Evolutionary conservation across 2,329 filamentous ascomycete species (phyloP).

Genomic region (Fusarium sp.): DNA sequence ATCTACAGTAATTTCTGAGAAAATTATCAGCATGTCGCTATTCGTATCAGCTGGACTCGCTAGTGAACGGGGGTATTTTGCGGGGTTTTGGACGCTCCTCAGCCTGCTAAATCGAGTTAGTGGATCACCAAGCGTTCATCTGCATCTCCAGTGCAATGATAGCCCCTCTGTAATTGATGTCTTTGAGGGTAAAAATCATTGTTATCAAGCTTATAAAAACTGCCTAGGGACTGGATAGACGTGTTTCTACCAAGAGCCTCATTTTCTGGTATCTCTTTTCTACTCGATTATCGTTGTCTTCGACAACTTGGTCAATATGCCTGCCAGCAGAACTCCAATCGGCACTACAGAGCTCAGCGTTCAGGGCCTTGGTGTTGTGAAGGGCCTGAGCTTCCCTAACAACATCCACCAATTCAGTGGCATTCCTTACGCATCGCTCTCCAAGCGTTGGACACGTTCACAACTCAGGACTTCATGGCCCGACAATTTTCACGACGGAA

Average conservation of each 20-base stretch:
- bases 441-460: conserved; percentile 33
- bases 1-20: background rate
- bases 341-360: background rate
- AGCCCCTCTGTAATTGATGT: background rate
- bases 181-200: accelerated
- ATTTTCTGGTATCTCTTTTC: background rate
- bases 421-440: conserved; percentile 25
- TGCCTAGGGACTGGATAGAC: accelerated
- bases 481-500: conserved; percentile 20
- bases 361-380: background rate
- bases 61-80: background rate
- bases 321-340: background rate
- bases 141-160: background rate
- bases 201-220: background rate
- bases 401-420: conserved; percentile 26
- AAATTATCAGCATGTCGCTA: too few relatives aligned
- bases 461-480: conserved; percentile 11
- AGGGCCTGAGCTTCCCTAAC: conserved; percentile 17
- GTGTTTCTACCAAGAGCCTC: accelerated
- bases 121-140: background rate
- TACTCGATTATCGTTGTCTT: background rate
- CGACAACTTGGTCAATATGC: background rate
- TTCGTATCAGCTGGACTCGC: background rate
- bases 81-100: background rate
- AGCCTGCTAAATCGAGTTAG: background rate